Conservation (phyloP, 2,329 filamentous ascomycete species). For the Fonsecaea monophora region DNA sequence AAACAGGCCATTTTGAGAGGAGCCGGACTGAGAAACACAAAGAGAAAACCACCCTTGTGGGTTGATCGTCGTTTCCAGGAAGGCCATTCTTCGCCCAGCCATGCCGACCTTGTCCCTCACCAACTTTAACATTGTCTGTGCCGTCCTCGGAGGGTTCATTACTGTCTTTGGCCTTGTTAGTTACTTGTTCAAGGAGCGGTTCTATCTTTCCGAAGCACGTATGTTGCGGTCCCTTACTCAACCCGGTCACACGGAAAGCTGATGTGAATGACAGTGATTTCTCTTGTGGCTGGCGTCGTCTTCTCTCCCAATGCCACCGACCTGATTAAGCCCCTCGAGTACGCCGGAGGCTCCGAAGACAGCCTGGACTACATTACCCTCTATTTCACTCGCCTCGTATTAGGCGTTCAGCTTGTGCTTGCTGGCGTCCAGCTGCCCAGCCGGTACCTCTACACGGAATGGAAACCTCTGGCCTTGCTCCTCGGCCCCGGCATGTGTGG, state of each 20-base stretch:
- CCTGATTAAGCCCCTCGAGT: constrained; percentile 76
- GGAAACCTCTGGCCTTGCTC: constrained; percentile 75
- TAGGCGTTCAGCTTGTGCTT: constrained; percentile 88
- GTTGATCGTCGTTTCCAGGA: neutral
- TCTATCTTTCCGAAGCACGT: constrained; percentile 90
- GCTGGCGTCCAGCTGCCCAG: constrained; percentile 87
- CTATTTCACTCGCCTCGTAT: constrained; percentile 83
- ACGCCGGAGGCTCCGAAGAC: constrained; percentile 64
- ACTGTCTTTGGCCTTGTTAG: constrained; percentile 90
- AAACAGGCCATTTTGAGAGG: neutral
- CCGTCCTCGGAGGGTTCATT: constrained; percentile 83
- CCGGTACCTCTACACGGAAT: constrained; percentile 79
- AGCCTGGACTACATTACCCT: constrained; percentile 76
- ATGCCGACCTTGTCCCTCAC: constrained; percentile 70
- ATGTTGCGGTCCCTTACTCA: constrained; percentile 49
- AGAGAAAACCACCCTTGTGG: neutral
- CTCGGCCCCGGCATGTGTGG: constrained; percentile 82
- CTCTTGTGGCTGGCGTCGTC: constrained; percentile 76
- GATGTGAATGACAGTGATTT: constrained; percentile 69
- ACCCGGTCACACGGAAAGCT: constrained; percentile 26
- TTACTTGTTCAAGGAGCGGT: constrained; percentile 85
- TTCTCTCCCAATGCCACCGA: constrained; percentile 81
- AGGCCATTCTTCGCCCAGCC: neutral
- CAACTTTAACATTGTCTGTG: constrained; percentile 85
- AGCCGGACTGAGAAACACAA: neutral